Conservation (phyloP, 2,329 filamentous ascomycete genomes). For the Diplodia scrobiculata region DNA sequence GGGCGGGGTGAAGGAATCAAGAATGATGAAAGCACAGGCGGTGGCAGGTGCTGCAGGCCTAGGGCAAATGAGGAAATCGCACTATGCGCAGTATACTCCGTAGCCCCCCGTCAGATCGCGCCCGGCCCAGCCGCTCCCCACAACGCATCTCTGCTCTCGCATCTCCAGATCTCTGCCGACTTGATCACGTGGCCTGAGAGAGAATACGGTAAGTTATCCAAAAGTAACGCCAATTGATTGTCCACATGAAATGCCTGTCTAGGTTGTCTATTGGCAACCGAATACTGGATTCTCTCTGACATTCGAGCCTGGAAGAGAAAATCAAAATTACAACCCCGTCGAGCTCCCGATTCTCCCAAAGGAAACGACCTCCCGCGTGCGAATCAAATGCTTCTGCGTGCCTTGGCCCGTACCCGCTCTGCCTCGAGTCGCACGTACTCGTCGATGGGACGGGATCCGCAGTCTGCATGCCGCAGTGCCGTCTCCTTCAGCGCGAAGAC, state of each 20-base stretch:
- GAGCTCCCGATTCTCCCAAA: too few species aligned
- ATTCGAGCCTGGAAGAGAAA: too few species aligned
- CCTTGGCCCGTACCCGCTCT: background rate
- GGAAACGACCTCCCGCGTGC: too few species aligned
- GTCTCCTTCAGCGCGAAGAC: constrained; percentile 8
- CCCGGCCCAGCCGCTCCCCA: background rate
- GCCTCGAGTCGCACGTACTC: constrained; percentile 31
- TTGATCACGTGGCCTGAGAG: too few species aligned
- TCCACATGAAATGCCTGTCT: background rate
- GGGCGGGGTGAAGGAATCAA: too few species aligned
- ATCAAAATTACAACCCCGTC: too few species aligned
- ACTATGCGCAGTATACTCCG: constrained; percentile 12
- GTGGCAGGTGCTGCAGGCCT: background rate
- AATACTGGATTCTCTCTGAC: too few species aligned
- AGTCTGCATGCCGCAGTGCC: constrained; percentile 37
- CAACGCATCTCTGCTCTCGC: background rate
- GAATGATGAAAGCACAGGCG: too few species aligned
- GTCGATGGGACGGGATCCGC: constrained; percentile 1
- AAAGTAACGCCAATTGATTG: too few species aligned
- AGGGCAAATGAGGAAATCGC: background rate
- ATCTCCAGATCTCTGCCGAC: too few species aligned
- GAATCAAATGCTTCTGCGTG: background rate
- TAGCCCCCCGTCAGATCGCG: background rate
- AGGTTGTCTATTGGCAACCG: too few species aligned
- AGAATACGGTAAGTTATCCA: too few species aligned